Percentiles rank a stretch among this genome's conserved stretches.
phyloP scores from a whole-genome alignment of 192 early-diverging fungal genomes.

The Ambispora gerdemannii region DNA sequence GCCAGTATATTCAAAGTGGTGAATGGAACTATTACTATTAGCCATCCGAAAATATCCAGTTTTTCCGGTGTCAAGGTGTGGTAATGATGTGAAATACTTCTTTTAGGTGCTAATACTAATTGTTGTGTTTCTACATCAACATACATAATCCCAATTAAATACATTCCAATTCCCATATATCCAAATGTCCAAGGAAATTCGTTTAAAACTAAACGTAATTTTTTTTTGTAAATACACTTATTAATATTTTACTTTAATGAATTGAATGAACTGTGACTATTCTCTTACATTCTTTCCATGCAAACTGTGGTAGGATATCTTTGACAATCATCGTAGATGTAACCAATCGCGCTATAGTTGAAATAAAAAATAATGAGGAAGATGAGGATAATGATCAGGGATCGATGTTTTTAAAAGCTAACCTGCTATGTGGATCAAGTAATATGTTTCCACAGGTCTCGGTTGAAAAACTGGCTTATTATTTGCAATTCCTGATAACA shows the following conservation, averaged over 20 bases:
- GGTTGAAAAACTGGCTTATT: neutral
- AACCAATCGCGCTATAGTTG: neutral
- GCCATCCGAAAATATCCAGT: neutral
- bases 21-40: neutral
- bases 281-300: neutral
- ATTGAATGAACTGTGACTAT: too few relatives aligned
- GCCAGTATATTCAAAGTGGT: neutral
- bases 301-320: neutral
- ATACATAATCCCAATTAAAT: neutral
- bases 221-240: too few relatives aligned
- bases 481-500: neutral
- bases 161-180: neutral
- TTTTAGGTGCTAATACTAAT: neutral
- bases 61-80: neutral
- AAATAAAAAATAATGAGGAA: too few relatives aligned
- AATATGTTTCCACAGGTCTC: neutral
- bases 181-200: neutral
- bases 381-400: too few relatives aligned
- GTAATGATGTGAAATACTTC: neutral
- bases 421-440: neutral
- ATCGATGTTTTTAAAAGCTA: too few relatives aligned
- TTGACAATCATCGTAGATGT: neutral
- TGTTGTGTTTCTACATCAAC: neutral
- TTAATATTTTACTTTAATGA: too few relatives aligned
- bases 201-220: neutral